Evolutionary conservation across 257 asterid species (phyloP), one percentile per base, ranked within the genome.

Genomic region (Ligustrum vulgare): DNA sequence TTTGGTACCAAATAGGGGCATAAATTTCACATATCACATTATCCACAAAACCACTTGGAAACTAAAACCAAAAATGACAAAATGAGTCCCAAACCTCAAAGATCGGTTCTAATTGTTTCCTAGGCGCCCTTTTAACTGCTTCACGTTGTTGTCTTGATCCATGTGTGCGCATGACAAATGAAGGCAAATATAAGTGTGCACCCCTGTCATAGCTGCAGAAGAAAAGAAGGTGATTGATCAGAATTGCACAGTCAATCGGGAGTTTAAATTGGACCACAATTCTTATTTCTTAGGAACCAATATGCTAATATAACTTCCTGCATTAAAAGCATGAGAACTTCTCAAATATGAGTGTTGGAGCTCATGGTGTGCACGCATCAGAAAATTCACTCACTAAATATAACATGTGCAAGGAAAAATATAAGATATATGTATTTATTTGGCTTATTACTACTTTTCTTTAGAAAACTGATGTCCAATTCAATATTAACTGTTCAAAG

Each of bases 111-210:
- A 94, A 69, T 81, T 92, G 98, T 77, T 84, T 80, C 75, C 62
- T 58, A 31, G 97, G 88, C 80, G 92, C 71, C 82, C 88, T 89
- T 82, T 83, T 94, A 65, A 94, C 82, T 76, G 94, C 77, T 74
- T 94, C 99, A 60, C 99, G 94, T 81, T 92, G 99, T 70, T 92
- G 97, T 32, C 87, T 87, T 76, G 96, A 88, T 71, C 99, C 99
- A 84, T 91, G 99, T 8, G 97, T 94, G 70, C 98, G 99, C 99
- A 94, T 94, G 66, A 91, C 91, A 82, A 87, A 89, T 4, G 99
- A 94, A 77, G 98, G 95, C 84, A 94, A 83, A 87, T 71, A 89
- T 39, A 94, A 74, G 78, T 94, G 89, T 66, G 88, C 99, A 79
- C 99, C 99, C 81, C 88, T 88, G 83, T 94, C 98, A 84, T 91